phyloP scores from a whole-genome alignment of 2,329 filamentous ascomycete genomes.

The Exophiala sideris region DNA sequence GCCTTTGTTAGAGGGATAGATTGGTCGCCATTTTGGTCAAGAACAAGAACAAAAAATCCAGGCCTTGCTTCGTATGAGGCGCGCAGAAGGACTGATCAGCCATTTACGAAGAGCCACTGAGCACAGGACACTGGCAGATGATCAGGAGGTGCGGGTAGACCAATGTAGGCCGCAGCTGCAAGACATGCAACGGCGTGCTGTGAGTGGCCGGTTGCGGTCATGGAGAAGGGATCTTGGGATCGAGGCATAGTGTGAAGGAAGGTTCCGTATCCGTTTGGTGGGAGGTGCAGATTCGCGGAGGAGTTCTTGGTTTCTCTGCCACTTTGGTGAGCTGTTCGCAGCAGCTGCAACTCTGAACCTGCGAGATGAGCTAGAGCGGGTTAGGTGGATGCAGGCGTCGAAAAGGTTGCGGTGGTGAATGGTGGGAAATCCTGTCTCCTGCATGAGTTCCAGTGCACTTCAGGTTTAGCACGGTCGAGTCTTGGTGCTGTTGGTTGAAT shows the following conservation, averaged over 20 bases:
- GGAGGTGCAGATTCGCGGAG: background rate
- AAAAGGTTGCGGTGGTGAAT: slow-evolving; percentile 11
- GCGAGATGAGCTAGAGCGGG: slow-evolving; percentile 21
- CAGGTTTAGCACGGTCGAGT: slow-evolving; percentile 20
- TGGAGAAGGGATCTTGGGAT: slow-evolving; percentile 12
- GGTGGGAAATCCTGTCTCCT: slow-evolving; percentile 22
- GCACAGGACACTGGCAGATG: slow-evolving; percentile 24
- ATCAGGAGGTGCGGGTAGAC: slow-evolving; percentile 26
- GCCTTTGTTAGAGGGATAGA: slow-evolving; percentile 11
- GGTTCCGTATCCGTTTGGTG: slow-evolving; percentile 16
- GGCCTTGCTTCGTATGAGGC: slow-evolving; percentile 18
- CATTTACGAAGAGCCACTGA: slow-evolving; percentile 21
- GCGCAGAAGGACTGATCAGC: slow-evolving; percentile 20
- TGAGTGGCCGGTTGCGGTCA: slow-evolving; percentile 23
- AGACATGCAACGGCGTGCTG: slow-evolving; percentile 24
- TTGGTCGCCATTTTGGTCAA: slow-evolving; percentile 12
- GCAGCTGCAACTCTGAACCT: slow-evolving; percentile 5
- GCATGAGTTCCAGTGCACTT: slow-evolving; percentile 19
- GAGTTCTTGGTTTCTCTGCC: too few species aligned
- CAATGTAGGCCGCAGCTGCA: slow-evolving; percentile 24
- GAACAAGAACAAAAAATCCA: slow-evolving; percentile 22
- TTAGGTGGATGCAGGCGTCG: slow-evolving; percentile 20
- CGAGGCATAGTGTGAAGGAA: slow-evolving; percentile 16
- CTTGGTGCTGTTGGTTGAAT: slow-evolving; percentile 24
- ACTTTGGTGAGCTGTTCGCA: slow-evolving; percentile 12